These are phyloP conservation scores for Paraphoma sp. DNA, from an alignment of 2,329 filamentous ascomycete genomes.

Conservation along the genomic window DNA sequence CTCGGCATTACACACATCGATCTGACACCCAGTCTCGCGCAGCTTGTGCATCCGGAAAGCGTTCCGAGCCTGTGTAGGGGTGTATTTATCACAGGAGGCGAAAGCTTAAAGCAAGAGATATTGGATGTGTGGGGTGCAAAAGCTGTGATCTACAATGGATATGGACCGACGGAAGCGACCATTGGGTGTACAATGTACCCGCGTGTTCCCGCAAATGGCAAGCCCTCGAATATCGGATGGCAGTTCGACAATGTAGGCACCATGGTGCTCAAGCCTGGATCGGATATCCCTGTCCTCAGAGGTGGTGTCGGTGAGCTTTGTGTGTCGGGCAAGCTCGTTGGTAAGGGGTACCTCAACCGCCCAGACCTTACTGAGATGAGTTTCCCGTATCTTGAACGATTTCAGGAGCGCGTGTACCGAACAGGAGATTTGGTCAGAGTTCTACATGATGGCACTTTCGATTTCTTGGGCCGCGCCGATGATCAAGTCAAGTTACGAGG, in stretches of 20 bases:
- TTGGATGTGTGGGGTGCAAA: constrained; percentile 83
- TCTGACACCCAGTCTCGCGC: constrained; percentile 84
- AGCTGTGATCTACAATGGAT: constrained; percentile 85
- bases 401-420: constrained; percentile 69
- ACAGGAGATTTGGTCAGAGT: constrained; percentile 89
- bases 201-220: constrained; percentile 77
- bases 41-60: constrained; percentile 77
- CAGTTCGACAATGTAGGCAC: constrained; percentile 89
- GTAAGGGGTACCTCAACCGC: constrained; percentile 85
- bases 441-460: constrained; percentile 79
- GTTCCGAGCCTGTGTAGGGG: constrained; percentile 80
- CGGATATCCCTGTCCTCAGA: constrained; percentile 73
- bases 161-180: constrained; percentile 90
- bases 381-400: constrained; percentile 69
- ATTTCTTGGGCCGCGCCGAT: constrained; percentile 86
- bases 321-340: constrained; percentile 84
- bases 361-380: constrained; percentile 76
- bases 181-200: constrained; percentile 92
- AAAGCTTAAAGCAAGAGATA: constrained; percentile 87
- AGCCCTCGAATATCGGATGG: constrained; percentile 84
- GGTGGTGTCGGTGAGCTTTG: constrained; percentile 89
- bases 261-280: constrained; percentile 75
- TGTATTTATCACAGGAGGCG: constrained; percentile 92
- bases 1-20: constrained; percentile 89
- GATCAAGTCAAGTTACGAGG: constrained; percentile 92